A percentile compares a stretch with the other conserved stretches of the same genome.
phyloP scores from a whole-genome alignment of 768 basidiomycete genomes.

The Termitomyces sp. region DNA sequence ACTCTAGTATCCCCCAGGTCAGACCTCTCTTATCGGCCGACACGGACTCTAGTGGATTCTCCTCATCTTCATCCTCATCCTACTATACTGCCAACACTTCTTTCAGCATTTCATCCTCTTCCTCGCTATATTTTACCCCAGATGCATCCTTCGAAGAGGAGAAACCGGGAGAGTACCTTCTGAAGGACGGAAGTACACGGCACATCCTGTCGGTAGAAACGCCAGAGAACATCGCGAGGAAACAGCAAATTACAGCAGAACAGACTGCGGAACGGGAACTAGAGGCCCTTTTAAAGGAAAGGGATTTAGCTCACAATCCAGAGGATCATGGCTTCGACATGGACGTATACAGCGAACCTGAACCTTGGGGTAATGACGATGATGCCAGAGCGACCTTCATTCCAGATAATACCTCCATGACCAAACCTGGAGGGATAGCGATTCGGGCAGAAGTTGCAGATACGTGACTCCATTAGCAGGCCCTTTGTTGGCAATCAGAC shows the following conservation, averaged over 20 bases:
- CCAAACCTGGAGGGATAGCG: neutral
- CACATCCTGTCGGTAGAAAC: neutral
- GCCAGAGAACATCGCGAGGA: neutral
- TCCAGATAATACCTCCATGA: neutral
- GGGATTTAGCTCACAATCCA: neutral
- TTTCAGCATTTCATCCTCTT: neutral
- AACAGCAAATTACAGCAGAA: neutral
- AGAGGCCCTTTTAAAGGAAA: neutral
- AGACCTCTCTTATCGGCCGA: neutral
- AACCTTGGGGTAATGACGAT: neutral
- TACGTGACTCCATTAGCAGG: neutral
- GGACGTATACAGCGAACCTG: neutral
- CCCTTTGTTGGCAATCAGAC: neutral
- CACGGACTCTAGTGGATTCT: neutral
- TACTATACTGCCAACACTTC: neutral
- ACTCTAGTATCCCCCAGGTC: neutral
- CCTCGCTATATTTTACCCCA: neutral
- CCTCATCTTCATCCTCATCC: neutral
- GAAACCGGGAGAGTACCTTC: neutral
- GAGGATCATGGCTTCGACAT: neutral
- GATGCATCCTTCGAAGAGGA: neutral
- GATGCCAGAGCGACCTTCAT: neutral
- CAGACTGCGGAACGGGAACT: slow-evolving; percentile 1
- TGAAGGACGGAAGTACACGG: neutral
- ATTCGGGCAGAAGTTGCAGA: neutral